Percentiles rank a stretch among this genome's conserved stretches.
These are phyloP conservation scores for Botrytis paeoniae DNA, from an alignment of 2,329 filamentous ascomycete species.

Conservation along the genomic window DNA sequence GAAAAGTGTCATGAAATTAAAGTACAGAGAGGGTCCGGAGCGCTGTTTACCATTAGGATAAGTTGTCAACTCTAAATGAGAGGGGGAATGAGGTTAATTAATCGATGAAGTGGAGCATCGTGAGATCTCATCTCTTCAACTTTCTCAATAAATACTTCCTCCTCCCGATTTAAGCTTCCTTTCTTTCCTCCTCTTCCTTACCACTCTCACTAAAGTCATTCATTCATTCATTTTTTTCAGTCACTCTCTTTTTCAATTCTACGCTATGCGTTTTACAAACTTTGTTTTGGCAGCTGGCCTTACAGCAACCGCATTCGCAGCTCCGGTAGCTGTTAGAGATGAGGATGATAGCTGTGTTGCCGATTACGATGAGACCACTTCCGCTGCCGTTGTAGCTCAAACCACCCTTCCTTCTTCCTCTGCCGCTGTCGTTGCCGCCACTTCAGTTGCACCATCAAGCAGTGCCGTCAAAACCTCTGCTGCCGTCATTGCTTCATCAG, in stretches of 20 bases:
- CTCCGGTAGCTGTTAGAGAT: constrained; percentile 15
- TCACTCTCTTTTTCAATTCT: constrained; percentile 3
- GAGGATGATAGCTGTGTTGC: constrained; percentile 16
- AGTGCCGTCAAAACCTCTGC: neutral
- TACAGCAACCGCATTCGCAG: constrained; percentile 18
- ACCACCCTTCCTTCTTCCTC: constrained; percentile 7
- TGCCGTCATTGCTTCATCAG: neutral
- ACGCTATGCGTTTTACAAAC: constrained; percentile 19
- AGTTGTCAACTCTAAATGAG: neutral
- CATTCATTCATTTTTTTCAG: constrained; percentile 3
- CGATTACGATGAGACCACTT: constrained; percentile 14
- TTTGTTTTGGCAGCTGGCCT: constrained; percentile 17
- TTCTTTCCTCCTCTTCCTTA: constrained; percentile 1
- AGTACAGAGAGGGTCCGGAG: neutral
- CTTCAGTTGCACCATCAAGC: constrained; percentile 10
- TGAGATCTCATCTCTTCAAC: neutral
- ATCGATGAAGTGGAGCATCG: constrained; percentile 8
- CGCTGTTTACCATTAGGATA: neutral
- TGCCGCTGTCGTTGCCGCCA: constrained; percentile 1
- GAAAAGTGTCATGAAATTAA: constrained; percentile 2
- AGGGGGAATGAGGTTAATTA: neutral
- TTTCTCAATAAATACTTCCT: constrained; percentile 15
- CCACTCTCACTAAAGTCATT: constrained; percentile 9
- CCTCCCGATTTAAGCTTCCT: neutral
- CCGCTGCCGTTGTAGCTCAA: constrained; percentile 6